These are phyloP conservation scores for Pleodorina starrii DNA, from an alignment of 139 green algal genomes.

Conservation along the genomic window DNA sequence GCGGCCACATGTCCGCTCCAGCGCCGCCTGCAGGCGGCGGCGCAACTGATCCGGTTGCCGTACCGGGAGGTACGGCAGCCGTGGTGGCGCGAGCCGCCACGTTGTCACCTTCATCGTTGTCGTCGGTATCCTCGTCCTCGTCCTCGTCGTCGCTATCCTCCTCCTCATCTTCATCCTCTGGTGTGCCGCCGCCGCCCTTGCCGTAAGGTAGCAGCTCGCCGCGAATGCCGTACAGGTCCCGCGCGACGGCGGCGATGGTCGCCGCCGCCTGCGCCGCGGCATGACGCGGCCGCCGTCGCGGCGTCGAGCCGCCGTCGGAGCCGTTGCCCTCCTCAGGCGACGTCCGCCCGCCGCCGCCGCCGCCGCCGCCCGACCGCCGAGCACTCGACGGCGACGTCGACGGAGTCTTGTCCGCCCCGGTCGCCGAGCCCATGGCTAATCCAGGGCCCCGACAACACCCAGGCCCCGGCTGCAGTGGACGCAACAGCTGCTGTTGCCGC, in stretches of 20 bases:
- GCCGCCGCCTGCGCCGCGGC: slow-evolving; percentile 8
- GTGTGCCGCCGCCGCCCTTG: not conserved
- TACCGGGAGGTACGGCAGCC: not conserved
- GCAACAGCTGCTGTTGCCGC: not conserved
- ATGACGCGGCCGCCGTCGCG: not conserved
- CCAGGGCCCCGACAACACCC: not conserved
- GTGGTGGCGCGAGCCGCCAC: not conserved
- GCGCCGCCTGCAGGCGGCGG: not conserved
- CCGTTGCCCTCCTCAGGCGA: not conserved
- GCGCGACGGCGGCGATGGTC: slow-evolving; percentile 11
- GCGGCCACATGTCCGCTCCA: not conserved
- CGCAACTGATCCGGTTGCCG: not conserved
- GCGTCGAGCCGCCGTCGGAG: not conserved
- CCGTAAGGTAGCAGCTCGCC: not conserved
- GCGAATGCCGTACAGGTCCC: not conserved
- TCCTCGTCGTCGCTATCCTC: not conserved
- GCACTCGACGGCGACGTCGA: not conserved
- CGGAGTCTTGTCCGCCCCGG: not conserved
- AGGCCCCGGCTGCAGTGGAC: not conserved
- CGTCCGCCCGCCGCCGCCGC: not conserved
- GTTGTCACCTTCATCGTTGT: not conserved
- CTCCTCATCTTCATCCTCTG: not conserved
- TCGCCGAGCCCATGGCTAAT: not conserved
- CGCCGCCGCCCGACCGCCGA: not conserved
- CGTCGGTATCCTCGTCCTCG: not conserved